Percentiles rank a stretch among this genome's conserved stretches.
These are phyloP conservation scores for Colletotrichum scovillei DNA, from an alignment of 2,329 filamentous ascomycete genomes.

Conservation along the genomic window DNA sequence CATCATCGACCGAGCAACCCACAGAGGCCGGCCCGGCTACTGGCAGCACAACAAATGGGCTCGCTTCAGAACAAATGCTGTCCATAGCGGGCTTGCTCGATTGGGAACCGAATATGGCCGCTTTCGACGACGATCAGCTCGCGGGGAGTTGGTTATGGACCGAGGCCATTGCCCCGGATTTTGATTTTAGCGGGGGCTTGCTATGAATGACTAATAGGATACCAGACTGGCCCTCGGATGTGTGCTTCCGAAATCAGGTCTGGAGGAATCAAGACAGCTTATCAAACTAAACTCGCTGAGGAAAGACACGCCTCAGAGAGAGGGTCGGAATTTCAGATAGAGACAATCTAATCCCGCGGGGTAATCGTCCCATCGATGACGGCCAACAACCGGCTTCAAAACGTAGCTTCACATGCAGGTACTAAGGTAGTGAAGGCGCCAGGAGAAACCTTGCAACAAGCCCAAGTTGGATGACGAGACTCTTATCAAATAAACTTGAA, in stretches of 20 bases:
- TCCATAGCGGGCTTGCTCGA: conserved; percentile 9
- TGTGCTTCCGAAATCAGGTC: not conserved
- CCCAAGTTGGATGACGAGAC: not conserved
- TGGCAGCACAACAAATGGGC: conserved; percentile 2
- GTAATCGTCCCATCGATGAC: not conserved
- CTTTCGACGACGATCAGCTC: not conserved
- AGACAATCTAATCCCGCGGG: not conserved
- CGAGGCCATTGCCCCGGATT: not conserved
- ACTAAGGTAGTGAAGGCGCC: not conserved
- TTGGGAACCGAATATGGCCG: not conserved
- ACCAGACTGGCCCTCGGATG: not conserved
- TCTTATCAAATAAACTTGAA: not conserved
- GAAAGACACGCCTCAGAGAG: no score
- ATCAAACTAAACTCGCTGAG: not conserved
- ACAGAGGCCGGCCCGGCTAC: not conserved
- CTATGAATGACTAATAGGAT: not conserved
- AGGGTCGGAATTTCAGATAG: no score
- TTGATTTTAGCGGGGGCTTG: not conserved
- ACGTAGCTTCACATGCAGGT: no score
- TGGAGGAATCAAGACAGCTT: not conserved
- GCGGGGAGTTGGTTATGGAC: conserved; percentile 4
- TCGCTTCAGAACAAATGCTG: conserved; percentile 13
- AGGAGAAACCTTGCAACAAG: not conserved
- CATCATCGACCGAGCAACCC: not conserved
- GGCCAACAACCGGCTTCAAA: no score